Percentiles rank a stretch among this genome's conserved stretches.
phyloP scores from a whole-genome alignment of 2,329 filamentous ascomycete genomes.

The Alternaria sp. region DNA sequence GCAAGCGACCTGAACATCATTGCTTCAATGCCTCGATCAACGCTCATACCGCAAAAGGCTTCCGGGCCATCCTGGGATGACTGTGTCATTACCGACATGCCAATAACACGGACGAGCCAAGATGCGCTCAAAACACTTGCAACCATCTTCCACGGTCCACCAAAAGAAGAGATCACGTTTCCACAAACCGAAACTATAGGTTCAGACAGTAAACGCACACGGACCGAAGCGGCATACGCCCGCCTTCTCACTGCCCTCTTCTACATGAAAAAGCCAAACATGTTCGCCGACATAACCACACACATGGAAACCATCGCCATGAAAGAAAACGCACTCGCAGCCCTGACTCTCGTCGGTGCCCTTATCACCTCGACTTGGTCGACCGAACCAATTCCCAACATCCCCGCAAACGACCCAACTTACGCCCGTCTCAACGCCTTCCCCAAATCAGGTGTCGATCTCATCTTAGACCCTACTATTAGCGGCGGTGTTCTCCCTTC shows the following conservation, averaged over 20 bases:
- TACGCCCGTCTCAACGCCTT: constrained; percentile 46
- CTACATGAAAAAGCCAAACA: constrained; percentile 55
- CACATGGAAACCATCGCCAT: constrained; percentile 65
- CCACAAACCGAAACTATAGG: constrained; percentile 39
- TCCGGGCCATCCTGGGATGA: constrained; percentile 46
- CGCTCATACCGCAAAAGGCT: constrained; percentile 55
- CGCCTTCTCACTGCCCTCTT: constrained; percentile 63
- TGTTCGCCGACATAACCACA: constrained; percentile 60
- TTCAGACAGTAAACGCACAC: constrained; percentile 38
- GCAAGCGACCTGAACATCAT: constrained; percentile 64
- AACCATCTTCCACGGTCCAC: constrained; percentile 62
- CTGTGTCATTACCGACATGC: constrained; percentile 56
- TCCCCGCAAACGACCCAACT: constrained; percentile 60
- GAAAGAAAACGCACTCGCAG: constrained; percentile 62
- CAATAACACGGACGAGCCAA: constrained; percentile 59
- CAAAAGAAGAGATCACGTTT: constrained; percentile 44
- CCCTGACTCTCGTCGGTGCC: constrained; percentile 59
- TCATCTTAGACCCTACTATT: constrained; percentile 60
- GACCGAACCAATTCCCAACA: constrained; percentile 45
- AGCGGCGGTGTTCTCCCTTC: constrained; percentile 60
- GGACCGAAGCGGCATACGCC: constrained; percentile 59
- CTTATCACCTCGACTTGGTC: constrained; percentile 63
- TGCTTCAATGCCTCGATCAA: constrained; percentile 61
- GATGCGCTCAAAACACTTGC: constrained; percentile 63
- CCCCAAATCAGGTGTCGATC: constrained; percentile 54